Conservation (phyloP, 805 yeast genomes). For the Lachancea cidri region DNA sequence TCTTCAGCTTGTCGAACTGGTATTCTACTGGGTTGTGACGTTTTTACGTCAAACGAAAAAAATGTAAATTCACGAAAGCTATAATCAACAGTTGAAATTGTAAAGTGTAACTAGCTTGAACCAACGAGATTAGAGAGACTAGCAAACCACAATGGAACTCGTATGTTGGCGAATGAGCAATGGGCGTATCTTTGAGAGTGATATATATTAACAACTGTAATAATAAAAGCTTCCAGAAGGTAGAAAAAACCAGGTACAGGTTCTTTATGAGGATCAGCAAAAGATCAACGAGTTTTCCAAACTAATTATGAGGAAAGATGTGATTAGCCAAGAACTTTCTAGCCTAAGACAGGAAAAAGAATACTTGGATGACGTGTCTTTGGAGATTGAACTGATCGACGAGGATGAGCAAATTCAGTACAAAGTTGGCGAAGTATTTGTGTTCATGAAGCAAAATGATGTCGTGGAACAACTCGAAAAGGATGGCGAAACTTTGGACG, state of each 20-base stretch:
- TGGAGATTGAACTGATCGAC: constrained; percentile 84
- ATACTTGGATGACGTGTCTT: constrained; percentile 75
- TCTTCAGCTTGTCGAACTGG: too few species aligned
- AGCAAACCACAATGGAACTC: not conserved
- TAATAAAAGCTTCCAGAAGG: constrained; percentile 37
- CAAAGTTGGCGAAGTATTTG: constrained; percentile 73
- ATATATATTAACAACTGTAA: constrained; percentile 8
- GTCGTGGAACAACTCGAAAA: constrained; percentile 64
- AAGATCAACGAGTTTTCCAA: constrained; percentile 86
- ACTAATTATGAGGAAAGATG: constrained; percentile 65
- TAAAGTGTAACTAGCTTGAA: too few species aligned
- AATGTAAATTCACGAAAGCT: too few species aligned
- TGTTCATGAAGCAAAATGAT: constrained; percentile 59
- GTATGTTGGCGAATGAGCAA: not conserved
- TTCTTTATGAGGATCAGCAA: constrained; percentile 67
- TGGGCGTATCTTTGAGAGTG: not conserved
- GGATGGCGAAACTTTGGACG: constrained; percentile 51
- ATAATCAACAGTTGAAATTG: too few species aligned
- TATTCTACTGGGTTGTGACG: too few species aligned
- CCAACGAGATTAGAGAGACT: not conserved
- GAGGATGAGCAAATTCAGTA: constrained; percentile 68
- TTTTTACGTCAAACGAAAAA: not conserved
- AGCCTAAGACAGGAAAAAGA: constrained; percentile 67
- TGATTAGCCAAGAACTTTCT: constrained; percentile 44
- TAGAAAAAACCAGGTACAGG: constrained; percentile 36